Evolutionary conservation across 257 asterid species (phyloP).

Genomic region (Mitragyna speciosa): DNA sequence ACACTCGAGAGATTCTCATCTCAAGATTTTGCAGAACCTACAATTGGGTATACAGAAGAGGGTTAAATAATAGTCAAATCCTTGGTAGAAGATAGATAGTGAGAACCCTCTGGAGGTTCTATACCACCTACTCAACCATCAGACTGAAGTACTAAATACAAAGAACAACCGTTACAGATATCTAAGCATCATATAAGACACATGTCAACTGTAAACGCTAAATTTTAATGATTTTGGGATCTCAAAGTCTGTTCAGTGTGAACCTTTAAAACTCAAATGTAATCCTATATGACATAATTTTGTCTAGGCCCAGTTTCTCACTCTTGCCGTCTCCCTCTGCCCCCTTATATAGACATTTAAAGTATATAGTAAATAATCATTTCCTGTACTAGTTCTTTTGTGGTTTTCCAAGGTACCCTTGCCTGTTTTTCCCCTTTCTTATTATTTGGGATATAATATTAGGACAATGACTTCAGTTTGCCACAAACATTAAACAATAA

Average conservation of each 20-base stretch:
- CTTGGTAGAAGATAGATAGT: not conserved
- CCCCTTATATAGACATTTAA: not conserved
- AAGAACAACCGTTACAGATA: not conserved
- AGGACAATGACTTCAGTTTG: not conserved
- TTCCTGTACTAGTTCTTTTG: not conserved
- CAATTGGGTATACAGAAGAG: not conserved
- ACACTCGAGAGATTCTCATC: not conserved
- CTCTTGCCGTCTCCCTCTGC: not conserved
- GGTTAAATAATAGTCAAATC: not conserved
- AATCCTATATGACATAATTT: not conserved
- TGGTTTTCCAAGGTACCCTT: not conserved
- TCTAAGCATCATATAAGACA: not conserved
- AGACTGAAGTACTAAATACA: not conserved
- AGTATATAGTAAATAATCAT: not conserved
- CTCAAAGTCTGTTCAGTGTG: not conserved
- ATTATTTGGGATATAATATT: not conserved
- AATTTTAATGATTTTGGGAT: not conserved
- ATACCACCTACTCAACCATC: not conserved
- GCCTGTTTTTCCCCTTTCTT: not conserved
- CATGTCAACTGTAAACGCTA: not conserved
- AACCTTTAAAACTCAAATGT: not conserved
- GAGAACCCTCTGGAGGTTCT: not conserved
- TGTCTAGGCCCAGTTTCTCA: not conserved
- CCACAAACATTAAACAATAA: too few relatives aligned
- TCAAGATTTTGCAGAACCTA: not conserved